These are phyloP conservation scores for Tremella fuciformis DNA, from an alignment of 768 basidiomycete species.

Conservation along the genomic window DNA sequence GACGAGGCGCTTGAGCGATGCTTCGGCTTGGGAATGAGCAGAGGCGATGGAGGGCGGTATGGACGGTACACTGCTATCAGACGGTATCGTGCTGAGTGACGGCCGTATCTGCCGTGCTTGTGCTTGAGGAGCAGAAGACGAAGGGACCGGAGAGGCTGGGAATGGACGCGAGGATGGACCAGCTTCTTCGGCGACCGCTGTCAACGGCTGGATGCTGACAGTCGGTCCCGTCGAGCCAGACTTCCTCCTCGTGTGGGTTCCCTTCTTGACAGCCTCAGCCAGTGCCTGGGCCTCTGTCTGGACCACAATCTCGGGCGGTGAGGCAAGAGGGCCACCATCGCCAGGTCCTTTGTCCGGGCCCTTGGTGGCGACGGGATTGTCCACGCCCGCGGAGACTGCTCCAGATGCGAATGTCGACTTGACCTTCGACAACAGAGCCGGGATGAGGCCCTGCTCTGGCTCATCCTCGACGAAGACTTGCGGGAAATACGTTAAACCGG, in stretches of 20 bases:
- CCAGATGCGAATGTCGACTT: conserved; percentile 38
- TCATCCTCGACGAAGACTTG: conserved; percentile 46
- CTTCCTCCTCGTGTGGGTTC: conserved; percentile 8
- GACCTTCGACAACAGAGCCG: conserved; percentile 41
- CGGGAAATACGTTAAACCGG: conserved; percentile 41
- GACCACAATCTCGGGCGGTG: background rate
- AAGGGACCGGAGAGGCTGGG: background rate
- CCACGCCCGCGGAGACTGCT: background rate
- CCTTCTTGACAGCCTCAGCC: conserved; percentile 31
- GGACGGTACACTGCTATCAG: background rate
- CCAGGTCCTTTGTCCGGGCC: background rate
- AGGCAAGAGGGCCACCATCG: background rate
- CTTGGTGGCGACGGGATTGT: background rate
- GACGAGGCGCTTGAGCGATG: conserved; percentile 13
- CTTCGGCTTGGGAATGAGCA: conserved; percentile 7
- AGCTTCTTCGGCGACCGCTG: conserved; percentile 9
- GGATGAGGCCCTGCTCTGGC: conserved; percentile 44
- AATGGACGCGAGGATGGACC: conserved; percentile 2
- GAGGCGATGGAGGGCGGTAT: conserved; percentile 19
- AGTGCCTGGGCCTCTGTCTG: conserved; percentile 45
- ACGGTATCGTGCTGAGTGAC: background rate
- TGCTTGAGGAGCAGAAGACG: background rate
- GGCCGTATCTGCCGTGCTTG: background rate
- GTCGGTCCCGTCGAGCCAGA: conserved; percentile 8
- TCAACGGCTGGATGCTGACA: conserved; percentile 9